phyloP scores from a whole-genome alignment of 1,139 yeast species.

The Insectozyma bohioensis region DNA sequence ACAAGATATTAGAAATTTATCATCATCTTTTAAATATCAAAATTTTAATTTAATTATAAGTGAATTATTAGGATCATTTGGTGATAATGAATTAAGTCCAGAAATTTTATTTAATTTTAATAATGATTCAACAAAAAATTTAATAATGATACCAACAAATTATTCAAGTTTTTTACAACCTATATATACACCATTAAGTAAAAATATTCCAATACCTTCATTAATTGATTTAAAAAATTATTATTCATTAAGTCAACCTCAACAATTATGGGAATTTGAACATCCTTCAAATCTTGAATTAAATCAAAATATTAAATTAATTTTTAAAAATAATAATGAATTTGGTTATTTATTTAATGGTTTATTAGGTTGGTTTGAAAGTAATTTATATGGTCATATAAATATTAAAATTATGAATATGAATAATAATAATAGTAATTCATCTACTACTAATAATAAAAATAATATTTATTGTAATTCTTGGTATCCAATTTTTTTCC shows the following conservation, averaged over 20 bases:
- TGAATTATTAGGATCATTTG: slow-evolving; percentile 86
- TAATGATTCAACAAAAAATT: slow-evolving; percentile 10
- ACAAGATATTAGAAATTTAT: slow-evolving; percentile 58
- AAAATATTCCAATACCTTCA: slow-evolving; percentile 53
- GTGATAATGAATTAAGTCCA: slow-evolving; percentile 87
- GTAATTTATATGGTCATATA: slow-evolving; percentile 51
- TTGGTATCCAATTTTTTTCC: slow-evolving; percentile 71
- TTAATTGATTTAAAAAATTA: slow-evolving; percentile 58
- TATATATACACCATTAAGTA: slow-evolving; percentile 38
- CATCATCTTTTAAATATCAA: slow-evolving; percentile 26
- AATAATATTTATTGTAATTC: slow-evolving; percentile 50
- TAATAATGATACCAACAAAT: slow-evolving; percentile 62
- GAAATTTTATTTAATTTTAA: slow-evolving; percentile 51
- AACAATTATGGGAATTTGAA: slow-evolving; percentile 52
- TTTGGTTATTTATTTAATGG: slow-evolving; percentile 52
- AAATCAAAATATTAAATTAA: slow-evolving; percentile 1
- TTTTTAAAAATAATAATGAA: slow-evolving; percentile 3
- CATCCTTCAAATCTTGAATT: slow-evolving; percentile 34
- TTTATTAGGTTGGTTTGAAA: slow-evolving; percentile 70
- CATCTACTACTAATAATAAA: too few species aligned
- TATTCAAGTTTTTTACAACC: slow-evolving; percentile 67
- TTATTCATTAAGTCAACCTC: slow-evolving; percentile 35
- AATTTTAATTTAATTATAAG: slow-evolving; percentile 61
- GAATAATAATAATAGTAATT: slow-evolving; percentile 14
- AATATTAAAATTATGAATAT: slow-evolving; percentile 42